Percentiles rank a stretch among this genome's conserved stretches.
Conservation (phyloP, 345 rosid genomes). For the Aquilaria yunnanensis region DNA sequence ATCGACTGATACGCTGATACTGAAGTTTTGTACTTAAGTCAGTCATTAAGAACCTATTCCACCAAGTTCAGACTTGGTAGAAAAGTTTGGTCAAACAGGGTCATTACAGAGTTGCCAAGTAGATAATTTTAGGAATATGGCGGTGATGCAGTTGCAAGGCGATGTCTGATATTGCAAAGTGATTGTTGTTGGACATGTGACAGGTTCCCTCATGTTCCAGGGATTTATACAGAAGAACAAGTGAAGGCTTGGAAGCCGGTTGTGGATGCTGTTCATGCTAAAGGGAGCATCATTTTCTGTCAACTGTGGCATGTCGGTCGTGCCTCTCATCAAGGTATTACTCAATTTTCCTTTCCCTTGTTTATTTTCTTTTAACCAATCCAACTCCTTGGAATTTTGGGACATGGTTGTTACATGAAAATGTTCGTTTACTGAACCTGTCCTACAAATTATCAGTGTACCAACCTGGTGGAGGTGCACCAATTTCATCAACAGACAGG, state of each 20-base stretch:
- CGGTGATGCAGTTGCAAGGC: too few species aligned
- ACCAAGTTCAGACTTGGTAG: too few species aligned
- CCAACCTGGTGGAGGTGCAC: constrained; percentile 68
- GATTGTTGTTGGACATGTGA: background rate
- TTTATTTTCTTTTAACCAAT: background rate
- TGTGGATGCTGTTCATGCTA: constrained; percentile 71
- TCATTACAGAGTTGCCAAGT: too few species aligned
- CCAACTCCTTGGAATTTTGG: too few species aligned
- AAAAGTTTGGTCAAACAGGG: too few species aligned
- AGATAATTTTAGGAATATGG: too few species aligned
- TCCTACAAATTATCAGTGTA: constrained; percentile 34
- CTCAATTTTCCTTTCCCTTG: background rate
- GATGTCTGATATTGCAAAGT: background rate
- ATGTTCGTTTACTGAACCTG: constrained; percentile 5
- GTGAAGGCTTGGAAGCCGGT: constrained; percentile 79
- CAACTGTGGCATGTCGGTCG: constrained; percentile 96
- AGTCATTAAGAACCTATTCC: too few species aligned
- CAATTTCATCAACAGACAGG: constrained; percentile 62
- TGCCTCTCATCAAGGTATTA: constrained; percentile 63
- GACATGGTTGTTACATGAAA: background rate
- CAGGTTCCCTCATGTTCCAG: constrained; percentile 90
- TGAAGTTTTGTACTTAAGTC: too few species aligned
- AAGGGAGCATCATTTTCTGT: constrained; percentile 74
- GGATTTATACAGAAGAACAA: constrained; percentile 76
- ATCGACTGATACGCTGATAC: too few species aligned